Evolutionary conservation across 306 rosid genomes (phyloP).

Genomic region (Ochetophila trinervis): DNA sequence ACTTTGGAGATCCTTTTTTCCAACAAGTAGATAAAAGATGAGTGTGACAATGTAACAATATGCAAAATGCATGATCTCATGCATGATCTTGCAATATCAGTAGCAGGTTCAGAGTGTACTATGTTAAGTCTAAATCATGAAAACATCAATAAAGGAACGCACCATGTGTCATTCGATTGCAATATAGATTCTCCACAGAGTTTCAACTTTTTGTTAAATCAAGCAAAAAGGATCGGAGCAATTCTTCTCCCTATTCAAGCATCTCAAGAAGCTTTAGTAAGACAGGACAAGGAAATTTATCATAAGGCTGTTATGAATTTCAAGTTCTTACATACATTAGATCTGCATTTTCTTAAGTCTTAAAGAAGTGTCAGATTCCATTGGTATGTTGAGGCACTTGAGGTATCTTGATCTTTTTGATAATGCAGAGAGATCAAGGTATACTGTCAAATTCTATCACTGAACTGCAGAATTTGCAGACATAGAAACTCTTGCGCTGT

Average conservation of each 20-base stretch:
- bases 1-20: conserved; percentile 34
- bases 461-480: conserved; percentile 10
- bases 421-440: background rate
- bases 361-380: background rate
- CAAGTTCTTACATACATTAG: conserved; percentile 22
- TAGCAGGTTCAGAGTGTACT: conserved; percentile 4
- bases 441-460: conserved; percentile 8
- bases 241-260: background rate
- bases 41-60: background rate
- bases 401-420: conserved; percentile 13
- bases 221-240: conserved; percentile 21
- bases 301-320: background rate
- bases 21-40: conserved; percentile 12
- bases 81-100: conserved; percentile 30
- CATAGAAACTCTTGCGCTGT: background rate
- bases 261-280: background rate
- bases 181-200: no score
- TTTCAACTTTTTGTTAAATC: background rate
- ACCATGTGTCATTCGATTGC: conserved; percentile 2
- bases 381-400: background rate
- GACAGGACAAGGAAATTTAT: background rate
- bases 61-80: conserved; percentile 32
- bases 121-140: background rate
- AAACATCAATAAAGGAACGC: background rate
- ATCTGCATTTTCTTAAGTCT: background rate